These are phyloP conservation scores for Paraglomus brasilianum DNA, from an alignment of 192 early-diverging fungal species.

Conservation along the genomic window DNA sequence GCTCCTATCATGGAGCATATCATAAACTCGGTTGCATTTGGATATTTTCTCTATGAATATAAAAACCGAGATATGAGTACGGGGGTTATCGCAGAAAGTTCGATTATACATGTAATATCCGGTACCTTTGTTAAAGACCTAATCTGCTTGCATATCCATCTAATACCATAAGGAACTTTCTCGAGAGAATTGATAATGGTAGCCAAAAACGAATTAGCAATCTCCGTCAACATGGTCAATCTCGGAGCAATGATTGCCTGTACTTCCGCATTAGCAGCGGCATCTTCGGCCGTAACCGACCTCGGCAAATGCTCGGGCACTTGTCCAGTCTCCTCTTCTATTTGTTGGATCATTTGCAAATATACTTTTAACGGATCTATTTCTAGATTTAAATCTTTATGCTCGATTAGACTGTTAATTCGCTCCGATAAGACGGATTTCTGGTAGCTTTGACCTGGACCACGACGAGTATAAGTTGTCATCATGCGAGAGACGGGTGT, in stretches of 20 bases:
- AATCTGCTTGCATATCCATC: constrained; percentile 99
- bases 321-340: constrained; percentile 62
- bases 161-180: constrained; percentile 91
- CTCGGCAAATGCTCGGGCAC: constrained; percentile 65
- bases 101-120: background rate
- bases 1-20: constrained; percentile 96
- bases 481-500: constrained; percentile 98
- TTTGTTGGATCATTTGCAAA: constrained; percentile 78
- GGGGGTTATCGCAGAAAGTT: background rate
- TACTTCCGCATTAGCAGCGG: constrained; percentile 78
- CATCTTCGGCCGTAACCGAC: constrained; percentile 79
- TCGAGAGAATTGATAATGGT: constrained; percentile 83
- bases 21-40: constrained; percentile 81
- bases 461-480: constrained; percentile 93
- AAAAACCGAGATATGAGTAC: background rate
- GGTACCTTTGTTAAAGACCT: constrained; percentile 77
- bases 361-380: constrained; percentile 93
- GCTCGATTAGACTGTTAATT: constrained; percentile 78
- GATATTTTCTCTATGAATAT: constrained; percentile 72
- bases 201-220: constrained; percentile 80
- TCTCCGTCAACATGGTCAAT: constrained; percentile 78
- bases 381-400: constrained; percentile 84
- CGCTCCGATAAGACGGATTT: constrained; percentile 80
- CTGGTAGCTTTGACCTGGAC: constrained; percentile 90
- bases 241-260: constrained; percentile 82